phyloP scores from a whole-genome alignment of 768 basidiomycete species.

The Hemileccinum impolitum region DNA sequence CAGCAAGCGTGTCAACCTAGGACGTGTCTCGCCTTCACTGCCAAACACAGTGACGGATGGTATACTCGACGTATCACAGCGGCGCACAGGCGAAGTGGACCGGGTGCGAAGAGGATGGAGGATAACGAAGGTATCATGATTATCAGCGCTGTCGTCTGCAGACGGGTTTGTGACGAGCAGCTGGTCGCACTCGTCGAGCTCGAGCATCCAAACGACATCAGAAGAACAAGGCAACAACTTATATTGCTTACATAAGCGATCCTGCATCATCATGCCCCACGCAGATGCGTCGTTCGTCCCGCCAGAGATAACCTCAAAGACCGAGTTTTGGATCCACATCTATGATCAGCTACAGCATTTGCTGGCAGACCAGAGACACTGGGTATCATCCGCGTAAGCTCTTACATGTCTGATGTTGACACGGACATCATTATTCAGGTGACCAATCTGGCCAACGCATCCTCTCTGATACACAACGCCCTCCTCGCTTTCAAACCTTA shows the following conservation, averaged over 20 bases:
- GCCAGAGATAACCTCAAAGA: slow-evolving; percentile 63
- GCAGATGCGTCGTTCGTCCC: slow-evolving; percentile 78
- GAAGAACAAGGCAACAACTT: background rate
- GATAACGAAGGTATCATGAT: background rate
- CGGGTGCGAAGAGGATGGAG: slow-evolving; percentile 18
- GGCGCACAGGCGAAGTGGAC: slow-evolving; percentile 6
- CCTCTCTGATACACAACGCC: slow-evolving; percentile 76
- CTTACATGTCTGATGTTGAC: slow-evolving; percentile 3
- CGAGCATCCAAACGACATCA: slow-evolving; percentile 28
- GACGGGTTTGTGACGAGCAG: slow-evolving; percentile 20
- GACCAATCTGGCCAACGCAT: slow-evolving; percentile 83
- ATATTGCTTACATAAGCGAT: slow-evolving; percentile 26
- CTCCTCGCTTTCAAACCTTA: slow-evolving; percentile 61
- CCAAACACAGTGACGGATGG: background rate
- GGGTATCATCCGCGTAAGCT: slow-evolving; percentile 48
- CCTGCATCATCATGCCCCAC: slow-evolving; percentile 61
- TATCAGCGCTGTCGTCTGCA: slow-evolving; percentile 2
- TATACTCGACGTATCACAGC: background rate
- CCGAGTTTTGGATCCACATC: slow-evolving; percentile 80
- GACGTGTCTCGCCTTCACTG: slow-evolving; percentile 2
- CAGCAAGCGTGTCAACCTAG: slow-evolving; percentile 4
- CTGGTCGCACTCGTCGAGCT: slow-evolving; percentile 22
- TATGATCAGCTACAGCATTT: slow-evolving; percentile 57
- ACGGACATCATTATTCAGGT: slow-evolving; percentile 43
- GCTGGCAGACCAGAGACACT: slow-evolving; percentile 66